A percentile compares a stretch with the other conserved stretches of the same genome.
Evolutionary conservation across 495 filamentous ascomycete genomes (phyloP).

Genomic region (Lentithecium fluviatile): DNA sequence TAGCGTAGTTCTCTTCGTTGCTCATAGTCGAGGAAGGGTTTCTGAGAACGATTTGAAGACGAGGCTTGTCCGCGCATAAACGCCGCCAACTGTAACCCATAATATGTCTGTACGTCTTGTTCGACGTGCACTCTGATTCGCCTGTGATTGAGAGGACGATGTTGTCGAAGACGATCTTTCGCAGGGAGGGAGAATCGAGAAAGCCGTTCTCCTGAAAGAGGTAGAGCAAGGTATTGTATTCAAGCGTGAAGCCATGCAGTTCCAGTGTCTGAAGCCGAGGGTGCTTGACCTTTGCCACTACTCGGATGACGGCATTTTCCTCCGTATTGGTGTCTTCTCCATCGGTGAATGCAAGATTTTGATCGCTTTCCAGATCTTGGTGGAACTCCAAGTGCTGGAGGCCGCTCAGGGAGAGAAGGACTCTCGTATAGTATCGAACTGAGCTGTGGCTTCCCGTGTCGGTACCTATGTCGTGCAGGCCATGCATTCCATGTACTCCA

Average conservation of each 20-base stretch:
- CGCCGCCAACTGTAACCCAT: too few relatives aligned
- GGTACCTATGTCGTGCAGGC: background rate
- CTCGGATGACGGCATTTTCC: background rate
- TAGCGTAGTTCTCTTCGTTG: too few relatives aligned
- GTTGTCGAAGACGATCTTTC: too few relatives aligned
- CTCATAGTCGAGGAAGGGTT: too few relatives aligned
- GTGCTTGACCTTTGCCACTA: background rate
- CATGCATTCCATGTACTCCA: slow-evolving; percentile 13
- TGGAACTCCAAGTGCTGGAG: slow-evolving; percentile 1
- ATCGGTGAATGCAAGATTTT: background rate
- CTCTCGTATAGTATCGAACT: slow-evolving; percentile 2
- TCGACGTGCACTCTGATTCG: too few relatives aligned
- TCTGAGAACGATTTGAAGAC: too few relatives aligned
- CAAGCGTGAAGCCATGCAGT: background rate
- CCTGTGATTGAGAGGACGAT: too few relatives aligned
- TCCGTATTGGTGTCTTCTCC: background rate
- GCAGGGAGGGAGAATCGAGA: too few relatives aligned
- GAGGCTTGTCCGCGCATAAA: too few relatives aligned
- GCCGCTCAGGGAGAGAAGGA: background rate
- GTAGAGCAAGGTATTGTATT: too few relatives aligned
- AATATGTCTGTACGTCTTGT: too few relatives aligned
- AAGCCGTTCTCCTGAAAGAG: too few relatives aligned
- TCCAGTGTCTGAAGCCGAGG: background rate
- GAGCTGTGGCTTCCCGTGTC: background rate
- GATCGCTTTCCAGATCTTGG: background rate